Evolutionary conservation across 208 protist species (phyloP), one percentile per base, ranked within the genome.

Genomic region (Angomonas deanei): DNA sequence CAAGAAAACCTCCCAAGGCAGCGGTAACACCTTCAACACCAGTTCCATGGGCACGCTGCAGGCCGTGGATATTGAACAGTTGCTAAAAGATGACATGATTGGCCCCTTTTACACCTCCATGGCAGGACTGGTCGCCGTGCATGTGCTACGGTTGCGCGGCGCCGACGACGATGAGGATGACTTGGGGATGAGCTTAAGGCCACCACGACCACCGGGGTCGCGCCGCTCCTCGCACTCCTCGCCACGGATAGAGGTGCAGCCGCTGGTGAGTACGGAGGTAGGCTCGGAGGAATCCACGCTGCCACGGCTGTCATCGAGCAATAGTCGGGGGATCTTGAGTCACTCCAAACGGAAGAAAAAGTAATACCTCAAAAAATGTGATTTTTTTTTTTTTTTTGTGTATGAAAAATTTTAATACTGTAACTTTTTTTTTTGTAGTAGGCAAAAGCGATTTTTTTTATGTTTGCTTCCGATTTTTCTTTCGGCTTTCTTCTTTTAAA

Each of bases 111-210:
- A 84, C 53, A 75, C 73, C 1, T 68, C 66, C 6, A 79, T 87
- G 76, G 81, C 75, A 3, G 86, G 83, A 4, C 72, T 87, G 19
- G 76, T 93, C 26, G 86, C 82, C 8, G 76, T 93, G 49, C 83
- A 93, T 48, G 61, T 93, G 26, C 10, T 80, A 46, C 69, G 62
- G 21, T 47, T 65, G 31, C 53, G 13, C 17, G 10, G 48, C 48
- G 17, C 10, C 17, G 17, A 21, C 10, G 48, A 28, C 10, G 48
- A 54, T 6, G 23, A 17, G 48, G 48, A 31, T 28, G 8, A 33
- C 17, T 19, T n/a, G 27, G 53, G 28, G 19, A 19, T 58, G 13
- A 24, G 27, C 36, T 15, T 15, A 15, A 8, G 36, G 36, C 36
- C 36, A 42, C 36, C 36, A 15, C 36, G 36, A 15, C 11, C 36